Conservation (phyloP, 768 basidiomycete genomes). For the Rubroboletus pulcherrimus region DNA sequence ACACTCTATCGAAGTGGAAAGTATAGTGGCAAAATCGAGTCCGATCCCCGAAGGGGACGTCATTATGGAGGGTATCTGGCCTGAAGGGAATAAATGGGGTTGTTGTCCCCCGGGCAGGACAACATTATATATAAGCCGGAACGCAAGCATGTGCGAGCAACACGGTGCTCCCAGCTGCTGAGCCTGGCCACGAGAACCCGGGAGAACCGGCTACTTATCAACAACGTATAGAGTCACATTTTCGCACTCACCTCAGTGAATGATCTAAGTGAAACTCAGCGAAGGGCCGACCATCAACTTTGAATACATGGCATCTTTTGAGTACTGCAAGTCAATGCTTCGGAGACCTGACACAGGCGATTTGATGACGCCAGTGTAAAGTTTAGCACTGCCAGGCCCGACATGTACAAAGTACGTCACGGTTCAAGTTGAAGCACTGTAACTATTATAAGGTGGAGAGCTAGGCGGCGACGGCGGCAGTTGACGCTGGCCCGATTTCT, state of each 20-base stretch:
- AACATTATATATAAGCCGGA: background rate
- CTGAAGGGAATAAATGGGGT: background rate
- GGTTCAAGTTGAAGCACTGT: background rate
- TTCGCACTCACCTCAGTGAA: background rate
- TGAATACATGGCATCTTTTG: background rate
- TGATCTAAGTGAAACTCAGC: background rate
- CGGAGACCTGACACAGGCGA: slow-evolving; percentile 5
- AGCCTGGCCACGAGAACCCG: background rate
- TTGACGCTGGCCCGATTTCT: background rate
- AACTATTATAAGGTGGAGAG: background rate
- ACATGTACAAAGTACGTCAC: background rate
- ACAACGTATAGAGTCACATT: background rate
- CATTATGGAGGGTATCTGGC: background rate
- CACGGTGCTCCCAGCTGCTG: background rate
- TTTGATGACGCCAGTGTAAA: background rate
- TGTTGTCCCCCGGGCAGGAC: background rate
- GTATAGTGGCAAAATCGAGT: slow-evolving; percentile 12
- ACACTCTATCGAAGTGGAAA: slow-evolving; percentile 18
- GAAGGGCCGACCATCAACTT: background rate
- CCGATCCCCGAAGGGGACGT: slow-evolving; percentile 2
- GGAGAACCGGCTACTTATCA: background rate
- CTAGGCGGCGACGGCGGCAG: background rate
- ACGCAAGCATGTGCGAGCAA: background rate
- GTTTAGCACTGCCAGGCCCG: background rate
- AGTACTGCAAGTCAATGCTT: background rate